Conservation (phyloP, 139 green algal species). For the Astrephomene gubernaculifera region DNA sequence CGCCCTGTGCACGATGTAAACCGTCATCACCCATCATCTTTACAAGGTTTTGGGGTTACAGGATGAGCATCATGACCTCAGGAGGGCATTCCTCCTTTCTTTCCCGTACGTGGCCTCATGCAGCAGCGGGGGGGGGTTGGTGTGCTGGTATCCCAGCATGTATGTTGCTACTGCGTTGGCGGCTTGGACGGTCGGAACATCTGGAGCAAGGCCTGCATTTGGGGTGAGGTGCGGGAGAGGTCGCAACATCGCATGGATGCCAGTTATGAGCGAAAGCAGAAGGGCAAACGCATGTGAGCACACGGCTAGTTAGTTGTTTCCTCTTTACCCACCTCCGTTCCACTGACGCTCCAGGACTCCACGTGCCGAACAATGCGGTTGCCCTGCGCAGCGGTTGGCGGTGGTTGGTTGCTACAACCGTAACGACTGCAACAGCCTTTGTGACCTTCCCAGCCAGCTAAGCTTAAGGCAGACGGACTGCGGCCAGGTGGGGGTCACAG, state of each 20-base stretch:
- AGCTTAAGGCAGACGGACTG: not conserved
- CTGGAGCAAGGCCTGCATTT: conserved; percentile 37
- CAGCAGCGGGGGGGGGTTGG: no score
- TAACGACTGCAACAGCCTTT: not conserved
- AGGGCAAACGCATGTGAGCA: not conserved
- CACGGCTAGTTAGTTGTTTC: no score
- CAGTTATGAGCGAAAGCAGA: not conserved
- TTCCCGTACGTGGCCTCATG: no score
- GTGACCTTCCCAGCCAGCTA: not conserved
- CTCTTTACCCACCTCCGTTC: conserved; percentile 12
- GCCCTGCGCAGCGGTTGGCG: not conserved
- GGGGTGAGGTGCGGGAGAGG: not conserved
- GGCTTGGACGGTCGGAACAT: conserved; percentile 42
- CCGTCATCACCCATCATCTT: no score
- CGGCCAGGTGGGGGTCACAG: not conserved
- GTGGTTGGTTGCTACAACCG: no score
- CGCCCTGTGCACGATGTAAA: no score
- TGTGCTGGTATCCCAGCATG: no score
- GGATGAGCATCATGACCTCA: no score
- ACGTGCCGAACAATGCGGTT: conserved; percentile 48
- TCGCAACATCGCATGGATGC: not conserved
- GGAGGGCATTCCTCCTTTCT: no score
- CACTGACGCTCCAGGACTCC: conserved; percentile 53
- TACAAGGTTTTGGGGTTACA: no score
- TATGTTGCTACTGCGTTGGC: not conserved